Conservation (phyloP, 2,329 filamentous ascomycete genomes). For the Fusarium ambrosium region DNA sequence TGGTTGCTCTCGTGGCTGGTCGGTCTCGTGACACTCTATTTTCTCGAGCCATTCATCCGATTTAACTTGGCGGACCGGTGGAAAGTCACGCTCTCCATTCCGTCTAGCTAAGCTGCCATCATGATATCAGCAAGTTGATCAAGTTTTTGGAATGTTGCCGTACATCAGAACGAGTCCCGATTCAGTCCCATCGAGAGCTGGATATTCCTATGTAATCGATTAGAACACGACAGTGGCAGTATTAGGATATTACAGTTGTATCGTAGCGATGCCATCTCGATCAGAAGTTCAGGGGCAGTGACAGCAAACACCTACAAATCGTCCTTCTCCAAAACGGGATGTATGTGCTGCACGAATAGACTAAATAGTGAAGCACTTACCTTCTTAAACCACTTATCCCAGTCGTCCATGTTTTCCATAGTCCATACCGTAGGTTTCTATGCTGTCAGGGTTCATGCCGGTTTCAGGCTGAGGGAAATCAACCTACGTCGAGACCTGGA, state of each 20-base stretch:
- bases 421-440: conserved; percentile 14
- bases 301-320: too few species aligned
- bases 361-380: background rate
- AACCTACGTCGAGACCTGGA: background rate
- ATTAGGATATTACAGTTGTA: background rate
- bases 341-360: too few species aligned
- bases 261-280: background rate
- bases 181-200: background rate
- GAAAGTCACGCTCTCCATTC: background rate
- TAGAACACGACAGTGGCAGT: fast-evolving
- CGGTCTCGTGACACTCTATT: background rate
- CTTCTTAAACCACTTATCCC: conserved; percentile 9
- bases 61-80: background rate
- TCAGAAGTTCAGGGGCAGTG: background rate
- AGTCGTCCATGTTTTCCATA: background rate
- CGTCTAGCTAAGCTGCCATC: conserved; percentile 1
- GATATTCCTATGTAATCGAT: background rate
- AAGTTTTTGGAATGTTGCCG: fast-evolving
- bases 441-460: background rate
- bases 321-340: too few species aligned
- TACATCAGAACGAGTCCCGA: conserved; percentile 20
- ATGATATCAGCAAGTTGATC: background rate
- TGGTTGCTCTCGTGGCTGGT: too few species aligned
- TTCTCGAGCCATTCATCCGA: background rate
- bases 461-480: background rate